Evolutionary conservation across 2,329 filamentous ascomycete species (phyloP), one percentile per base, ranked within the genome.

Genomic region (Diaporthe sp.): DNA sequence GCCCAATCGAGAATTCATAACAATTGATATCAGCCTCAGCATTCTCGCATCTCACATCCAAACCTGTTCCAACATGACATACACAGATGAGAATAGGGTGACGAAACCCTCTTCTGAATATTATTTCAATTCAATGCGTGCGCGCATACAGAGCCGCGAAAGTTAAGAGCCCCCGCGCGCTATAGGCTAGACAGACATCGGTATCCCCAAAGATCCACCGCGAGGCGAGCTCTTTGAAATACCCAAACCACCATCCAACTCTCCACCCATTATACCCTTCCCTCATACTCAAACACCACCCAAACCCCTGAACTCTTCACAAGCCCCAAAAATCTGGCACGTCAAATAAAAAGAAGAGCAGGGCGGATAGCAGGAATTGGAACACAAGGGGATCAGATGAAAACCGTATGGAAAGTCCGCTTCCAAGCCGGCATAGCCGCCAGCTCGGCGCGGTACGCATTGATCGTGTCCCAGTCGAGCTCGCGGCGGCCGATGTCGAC

Each of bases 401-500:
- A 85, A 0, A 84, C 13, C 17, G 75, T 6, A 13, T 83, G 74
- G 13, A 78, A 27, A 7, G 81, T 27, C 3, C 84, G 81, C 76
- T 78, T 83, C 88, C 88, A 91, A 0, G 83, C 80, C 12, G 88
- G 87, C 77, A 83, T 84, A 0, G 82, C 78, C 37, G 86, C 86
- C 35, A 88, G 79, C 78, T 86, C 78, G 19, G 81, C 83, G 61
- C 86, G 86, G 74, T 85, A 83, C 13, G 81, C 85, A 77, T 90
- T 86, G 80, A 91, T 89, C 32, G 84, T 79, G 22, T 91, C 90
- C 89, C 89, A 92, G 78, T 93, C 88, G 63, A 92, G 86, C 80
- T 90, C 88, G 58, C 92, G 87, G 59, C 91, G 88, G 61, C 90
- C 91, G 50, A 86, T 88, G 79, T 94, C 92, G 70, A 94, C 87